Conservation (phyloP, 2,329 filamentous ascomycete species). For the Fusarium illudens region DNA sequence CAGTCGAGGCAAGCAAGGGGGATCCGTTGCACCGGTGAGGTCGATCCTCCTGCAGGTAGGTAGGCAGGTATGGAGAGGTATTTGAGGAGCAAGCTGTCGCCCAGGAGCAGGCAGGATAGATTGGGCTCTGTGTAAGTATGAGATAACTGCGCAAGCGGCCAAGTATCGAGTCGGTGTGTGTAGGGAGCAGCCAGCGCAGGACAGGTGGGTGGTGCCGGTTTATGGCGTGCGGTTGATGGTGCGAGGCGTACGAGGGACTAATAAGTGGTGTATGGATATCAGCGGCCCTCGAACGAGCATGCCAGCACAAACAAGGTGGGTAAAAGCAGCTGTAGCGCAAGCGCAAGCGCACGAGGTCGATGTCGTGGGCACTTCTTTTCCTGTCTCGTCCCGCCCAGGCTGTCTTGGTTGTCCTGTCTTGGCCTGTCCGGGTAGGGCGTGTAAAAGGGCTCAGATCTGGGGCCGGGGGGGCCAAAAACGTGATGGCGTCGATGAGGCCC, state of each 20-base stretch:
- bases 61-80: constrained; percentile 12
- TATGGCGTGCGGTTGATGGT: constrained; percentile 38
- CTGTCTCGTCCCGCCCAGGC: neutral
- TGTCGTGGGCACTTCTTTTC: constrained; percentile 18
- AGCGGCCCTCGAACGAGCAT: constrained; percentile 19
- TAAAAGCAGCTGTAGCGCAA: constrained; percentile 17
- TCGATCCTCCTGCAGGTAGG: constrained; percentile 33
- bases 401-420: neutral
- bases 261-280: constrained; percentile 34
- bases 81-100: constrained; percentile 14
- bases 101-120: constrained; percentile 15
- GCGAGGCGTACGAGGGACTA: constrained; percentile 20
- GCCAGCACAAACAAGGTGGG: constrained; percentile 21
- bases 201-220: constrained; percentile 35
- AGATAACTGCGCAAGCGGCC: constrained; percentile 16
- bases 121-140: constrained; percentile 21
- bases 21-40: constrained; percentile 35
- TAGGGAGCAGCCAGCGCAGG: constrained; percentile 4
- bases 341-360: constrained; percentile 9
- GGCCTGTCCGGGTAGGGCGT: constrained; percentile 14
- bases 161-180: constrained; percentile 37
- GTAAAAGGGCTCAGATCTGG: constrained; percentile 34
- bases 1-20: constrained; percentile 22
- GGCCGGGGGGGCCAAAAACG: constrained; percentile 23
- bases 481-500: constrained; percentile 35